Conservation (phyloP, 495 filamentous ascomycete genomes). For the Xylaria telfairii region DNA sequence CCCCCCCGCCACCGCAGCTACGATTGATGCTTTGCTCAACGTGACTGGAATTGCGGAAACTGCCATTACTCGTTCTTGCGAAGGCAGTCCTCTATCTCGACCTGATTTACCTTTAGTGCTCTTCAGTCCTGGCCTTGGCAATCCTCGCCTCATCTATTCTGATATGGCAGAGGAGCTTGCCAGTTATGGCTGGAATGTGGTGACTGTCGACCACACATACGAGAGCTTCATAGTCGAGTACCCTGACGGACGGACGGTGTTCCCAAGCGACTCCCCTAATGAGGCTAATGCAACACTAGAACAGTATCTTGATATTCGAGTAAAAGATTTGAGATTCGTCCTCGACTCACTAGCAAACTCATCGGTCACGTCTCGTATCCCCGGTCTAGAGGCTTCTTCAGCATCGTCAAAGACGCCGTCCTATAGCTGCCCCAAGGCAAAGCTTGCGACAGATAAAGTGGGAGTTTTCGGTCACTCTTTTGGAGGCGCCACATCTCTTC, state of each 20-base stretch:
- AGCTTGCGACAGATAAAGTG: slow-evolving; percentile 33
- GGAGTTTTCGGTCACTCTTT: slow-evolving; percentile 60
- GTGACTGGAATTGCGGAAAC: slow-evolving; percentile 14
- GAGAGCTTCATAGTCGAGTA: slow-evolving; percentile 56
- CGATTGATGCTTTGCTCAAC: slow-evolving; percentile 14
- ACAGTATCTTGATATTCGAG: slow-evolving; percentile 14
- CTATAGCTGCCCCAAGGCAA: not conserved
- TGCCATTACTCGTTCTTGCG: slow-evolving; percentile 24
- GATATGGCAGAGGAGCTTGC: slow-evolving; percentile 50
- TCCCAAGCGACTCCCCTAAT: slow-evolving; percentile 11
- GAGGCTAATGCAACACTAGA: slow-evolving; percentile 5
- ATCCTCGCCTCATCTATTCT: slow-evolving; percentile 46
- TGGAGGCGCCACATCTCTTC: slow-evolving; percentile 58
- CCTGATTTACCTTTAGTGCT: slow-evolving; percentile 38
- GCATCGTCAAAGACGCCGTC: not conserved
- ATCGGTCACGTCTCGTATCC: slow-evolving; percentile 18
- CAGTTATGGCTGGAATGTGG: slow-evolving; percentile 55
- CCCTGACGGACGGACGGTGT: slow-evolving; percentile 49
- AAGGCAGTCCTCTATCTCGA: slow-evolving; percentile 13
- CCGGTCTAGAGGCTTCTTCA: not conserved
- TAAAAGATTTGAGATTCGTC: slow-evolving; percentile 26
- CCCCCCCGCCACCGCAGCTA: slow-evolving; percentile 27
- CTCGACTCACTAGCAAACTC: slow-evolving; percentile 19
- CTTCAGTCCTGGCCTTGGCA: slow-evolving; percentile 46
- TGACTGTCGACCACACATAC: slow-evolving; percentile 58